These are phyloP conservation scores for Boletus huronensis DNA, from an alignment of 768 basidiomycete species.

Conservation along the genomic window DNA sequence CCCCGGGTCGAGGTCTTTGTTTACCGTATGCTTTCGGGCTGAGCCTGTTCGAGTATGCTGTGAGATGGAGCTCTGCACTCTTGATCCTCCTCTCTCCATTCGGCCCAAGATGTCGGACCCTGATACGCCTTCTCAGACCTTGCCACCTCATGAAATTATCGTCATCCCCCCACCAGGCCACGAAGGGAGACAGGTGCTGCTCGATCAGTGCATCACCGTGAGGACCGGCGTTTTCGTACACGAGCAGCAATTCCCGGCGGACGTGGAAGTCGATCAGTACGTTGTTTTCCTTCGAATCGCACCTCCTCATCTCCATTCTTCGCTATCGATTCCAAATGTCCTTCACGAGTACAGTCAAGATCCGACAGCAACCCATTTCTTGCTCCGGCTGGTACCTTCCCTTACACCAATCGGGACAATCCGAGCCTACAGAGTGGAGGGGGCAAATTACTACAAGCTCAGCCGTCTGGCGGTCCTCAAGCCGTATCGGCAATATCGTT, in stretches of 20 bases:
- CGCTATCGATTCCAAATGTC: slow-evolving; percentile 2
- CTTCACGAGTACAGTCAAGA: slow-evolving; percentile 46
- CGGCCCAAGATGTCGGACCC: slow-evolving; percentile 14
- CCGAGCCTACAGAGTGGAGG: slow-evolving; percentile 42
- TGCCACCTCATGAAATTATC: slow-evolving; percentile 58
- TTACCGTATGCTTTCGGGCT: neutral
- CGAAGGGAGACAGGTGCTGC: slow-evolving; percentile 41
- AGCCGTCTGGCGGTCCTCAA: slow-evolving; percentile 66
- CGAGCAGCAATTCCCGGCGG: slow-evolving; percentile 64
- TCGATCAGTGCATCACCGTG: slow-evolving; percentile 65
- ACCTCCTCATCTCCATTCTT: slow-evolving; percentile 9
- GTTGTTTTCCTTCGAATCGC: slow-evolving; percentile 23
- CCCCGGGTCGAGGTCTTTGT: slow-evolving; percentile 21
- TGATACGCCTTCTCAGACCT: slow-evolving; percentile 5
- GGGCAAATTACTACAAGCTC: slow-evolving; percentile 61
- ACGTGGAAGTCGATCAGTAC: slow-evolving; percentile 73
- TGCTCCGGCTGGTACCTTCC: slow-evolving; percentile 64
- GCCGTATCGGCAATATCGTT: slow-evolving; percentile 56
- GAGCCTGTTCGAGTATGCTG: slow-evolving; percentile 18
- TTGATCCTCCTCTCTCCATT: neutral
- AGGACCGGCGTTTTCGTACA: slow-evolving; percentile 46
- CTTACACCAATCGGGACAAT: slow-evolving; percentile 68
- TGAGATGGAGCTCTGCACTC: slow-evolving; percentile 8
- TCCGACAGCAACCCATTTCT: slow-evolving; percentile 61
- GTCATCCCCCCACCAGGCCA: slow-evolving; percentile 38